Evolutionary conservation across 371 early-diverging fungal genomes (phyloP), one percentile per base, ranked within the genome.

Genomic region (Coemansia sp.): DNA sequence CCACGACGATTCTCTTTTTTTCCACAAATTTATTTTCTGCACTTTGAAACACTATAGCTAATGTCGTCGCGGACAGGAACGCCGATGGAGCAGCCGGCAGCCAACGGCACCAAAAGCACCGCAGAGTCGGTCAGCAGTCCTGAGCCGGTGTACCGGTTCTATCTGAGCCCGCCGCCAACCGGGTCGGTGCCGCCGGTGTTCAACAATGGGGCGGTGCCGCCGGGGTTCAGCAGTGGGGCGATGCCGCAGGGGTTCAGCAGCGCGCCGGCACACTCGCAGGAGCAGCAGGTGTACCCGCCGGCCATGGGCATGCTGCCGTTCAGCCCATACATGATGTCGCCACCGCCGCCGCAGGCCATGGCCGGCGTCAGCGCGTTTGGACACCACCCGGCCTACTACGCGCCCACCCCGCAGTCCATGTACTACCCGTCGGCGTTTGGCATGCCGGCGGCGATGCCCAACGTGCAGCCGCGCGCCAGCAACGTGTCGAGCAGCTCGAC

Each of bases 61-160:
- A 63, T 68, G 69, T 60, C 61, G 57, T 66, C 62, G 41, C 58
- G 66, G 40, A 62, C 66, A 33, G 71, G 58, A 41, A 70, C 71
- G 11, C 62, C 62, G 26, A 54, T 70, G 59, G 71, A 61, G 3
- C 31, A 65, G 49, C 59, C 61, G n/a, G 39, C 47, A 9, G 4
- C 48, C 4, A 38, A 59, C 30, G 49, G 57, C 36, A 33, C 3
- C 52, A 48, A 43, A 11, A 50, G 55, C 31, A 53, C 39, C 9
- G n/a, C 52, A 11, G 41, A 42, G 35, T 10, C 34, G 5, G 34
- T 48, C 30, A 36, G 54, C n/a, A 70, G 59, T 30, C 55, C 67
- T 6, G 72, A 72, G 54, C 72, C 72, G 2, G 72, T 72, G n/a
- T 72, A 67, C 39, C 55, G 72, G 49, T 67, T 72, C 58, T 72